Conservation (phyloP, 345 rosid species). For the Rhizophora apiculata region DNA sequence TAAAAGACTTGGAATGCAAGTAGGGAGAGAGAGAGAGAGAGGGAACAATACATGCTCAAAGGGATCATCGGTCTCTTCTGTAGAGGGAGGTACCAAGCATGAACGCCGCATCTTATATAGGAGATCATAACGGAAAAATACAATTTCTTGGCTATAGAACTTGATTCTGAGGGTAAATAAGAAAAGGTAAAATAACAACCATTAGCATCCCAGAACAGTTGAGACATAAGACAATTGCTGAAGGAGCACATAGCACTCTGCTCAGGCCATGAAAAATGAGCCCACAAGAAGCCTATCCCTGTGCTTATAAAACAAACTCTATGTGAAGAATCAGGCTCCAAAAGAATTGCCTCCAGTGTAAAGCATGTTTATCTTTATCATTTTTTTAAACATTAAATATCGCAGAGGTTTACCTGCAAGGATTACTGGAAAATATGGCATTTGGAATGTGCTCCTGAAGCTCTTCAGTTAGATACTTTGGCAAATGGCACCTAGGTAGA, state of each 20-base stretch:
- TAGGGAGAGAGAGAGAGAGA: neutral
- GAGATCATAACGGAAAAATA: slow-evolving; percentile 83
- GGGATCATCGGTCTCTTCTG: slow-evolving; percentile 76
- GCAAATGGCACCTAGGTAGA: slow-evolving; percentile 77
- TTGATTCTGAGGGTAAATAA: slow-evolving; percentile 59
- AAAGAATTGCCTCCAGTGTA: neutral
- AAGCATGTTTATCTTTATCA: slow-evolving; percentile 6
- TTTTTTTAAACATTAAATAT: neutral
- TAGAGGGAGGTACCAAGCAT: slow-evolving; percentile 79
- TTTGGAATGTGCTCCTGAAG: slow-evolving; percentile 58
- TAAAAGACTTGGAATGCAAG: neutral
- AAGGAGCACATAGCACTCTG: no score
- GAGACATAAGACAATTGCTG: neutral
- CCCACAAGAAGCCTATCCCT: no score
- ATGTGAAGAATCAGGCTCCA: neutral
- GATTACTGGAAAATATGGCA: slow-evolving; percentile 87
- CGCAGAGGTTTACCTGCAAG: slow-evolving; percentile 72
- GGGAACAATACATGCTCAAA: slow-evolving; percentile 67
- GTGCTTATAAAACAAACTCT: no score
- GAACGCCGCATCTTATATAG: slow-evolving; percentile 88
- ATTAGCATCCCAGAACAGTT: slow-evolving; percentile 2
- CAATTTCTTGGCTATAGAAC: slow-evolving; percentile 86
- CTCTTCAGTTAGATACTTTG: slow-evolving; percentile 73
- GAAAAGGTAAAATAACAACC: neutral
- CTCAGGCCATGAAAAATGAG: no score